Percentiles rank a stretch among this genome's conserved stretches.
Evolutionary conservation across 768 basidiomycete genomes (phyloP).

Genomic region (Boletus subparvulus): DNA sequence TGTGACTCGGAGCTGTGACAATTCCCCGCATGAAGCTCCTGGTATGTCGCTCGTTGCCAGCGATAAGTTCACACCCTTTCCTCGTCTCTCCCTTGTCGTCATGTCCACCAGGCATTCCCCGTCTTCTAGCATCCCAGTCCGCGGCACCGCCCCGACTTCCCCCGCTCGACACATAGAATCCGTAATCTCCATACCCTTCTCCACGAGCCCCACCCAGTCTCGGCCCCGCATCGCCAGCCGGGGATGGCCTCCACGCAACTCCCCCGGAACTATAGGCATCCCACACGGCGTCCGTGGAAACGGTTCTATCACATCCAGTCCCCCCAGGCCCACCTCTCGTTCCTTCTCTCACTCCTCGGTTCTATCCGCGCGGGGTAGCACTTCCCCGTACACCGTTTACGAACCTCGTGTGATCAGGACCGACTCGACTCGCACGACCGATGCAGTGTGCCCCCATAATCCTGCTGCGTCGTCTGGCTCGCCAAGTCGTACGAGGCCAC

Average conservation of each 20-base stretch:
- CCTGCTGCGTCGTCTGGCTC: slow-evolving; percentile 41
- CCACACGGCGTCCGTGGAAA: slow-evolving; percentile 41
- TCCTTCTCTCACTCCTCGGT: slow-evolving; percentile 40
- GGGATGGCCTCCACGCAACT: slow-evolving; percentile 28
- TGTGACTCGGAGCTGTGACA: slow-evolving; percentile 31
- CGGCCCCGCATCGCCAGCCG: slow-evolving; percentile 42
- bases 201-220: slow-evolving; percentile 35
- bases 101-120: slow-evolving; percentile 57
- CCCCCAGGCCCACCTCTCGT: slow-evolving; percentile 44
- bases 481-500: slow-evolving; percentile 48
- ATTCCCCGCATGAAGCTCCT: slow-evolving; percentile 15
- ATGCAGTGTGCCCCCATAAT: slow-evolving; percentile 41
- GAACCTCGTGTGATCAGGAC: slow-evolving; percentile 74
- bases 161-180: slow-evolving; percentile 63
- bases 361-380: slow-evolving; percentile 32
- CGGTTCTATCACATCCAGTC: slow-evolving; percentile 33
- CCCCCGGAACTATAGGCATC: slow-evolving; percentile 36
- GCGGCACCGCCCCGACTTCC: slow-evolving; percentile 43
- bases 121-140: slow-evolving; percentile 67
- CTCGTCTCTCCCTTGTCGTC: background rate
- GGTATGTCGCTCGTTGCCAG: background rate
- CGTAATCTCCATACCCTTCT: slow-evolving; percentile 61
- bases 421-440: slow-evolving; percentile 42
- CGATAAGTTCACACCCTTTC: background rate
- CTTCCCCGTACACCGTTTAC: slow-evolving; percentile 36